Evolutionary conservation across 805 yeast species (phyloP).

Genomic region (Tanozyma kutaoensis): DNA sequence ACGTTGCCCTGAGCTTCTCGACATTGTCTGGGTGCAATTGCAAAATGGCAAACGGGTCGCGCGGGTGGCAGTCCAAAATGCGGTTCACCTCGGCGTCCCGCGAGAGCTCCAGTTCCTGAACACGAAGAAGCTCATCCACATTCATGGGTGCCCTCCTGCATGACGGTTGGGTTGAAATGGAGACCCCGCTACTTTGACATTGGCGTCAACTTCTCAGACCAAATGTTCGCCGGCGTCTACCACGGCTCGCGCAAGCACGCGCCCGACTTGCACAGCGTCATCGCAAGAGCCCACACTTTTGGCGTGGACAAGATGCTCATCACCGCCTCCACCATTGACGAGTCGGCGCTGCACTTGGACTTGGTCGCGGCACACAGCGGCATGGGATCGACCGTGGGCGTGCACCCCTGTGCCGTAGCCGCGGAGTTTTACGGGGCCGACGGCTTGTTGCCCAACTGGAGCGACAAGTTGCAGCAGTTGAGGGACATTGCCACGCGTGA

Average conservation of each 20-base stretch:
- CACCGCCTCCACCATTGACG: conserved; percentile 71
- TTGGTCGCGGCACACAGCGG: conserved; percentile 30
- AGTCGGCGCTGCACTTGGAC: conserved; percentile 48
- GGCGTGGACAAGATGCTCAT: conserved; percentile 61
- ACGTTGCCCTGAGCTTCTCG: conserved; percentile 30
- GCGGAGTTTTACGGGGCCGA: conserved; percentile 20
- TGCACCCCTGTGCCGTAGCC: conserved; percentile 84
- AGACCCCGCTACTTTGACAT: conserved; percentile 31
- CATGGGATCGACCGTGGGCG: conserved; percentile 69
- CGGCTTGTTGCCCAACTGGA: conserved; percentile 20
- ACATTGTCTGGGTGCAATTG: conserved; percentile 25
- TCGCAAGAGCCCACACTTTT: conserved; percentile 50
- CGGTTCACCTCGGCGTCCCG: conserved; percentile 44
- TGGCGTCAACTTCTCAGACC: conserved; percentile 72
- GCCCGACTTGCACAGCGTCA: conserved; percentile 49
- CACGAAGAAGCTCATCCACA: too few relatives aligned
- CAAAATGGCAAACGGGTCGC: conserved; percentile 44
- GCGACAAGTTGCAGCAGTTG: conserved; percentile 28
- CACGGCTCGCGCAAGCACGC: conserved; percentile 51
- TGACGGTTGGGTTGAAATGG: conserved; percentile 8
- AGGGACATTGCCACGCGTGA: conserved; percentile 34
- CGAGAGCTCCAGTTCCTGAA: conserved; percentile 15
- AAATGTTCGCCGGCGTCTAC: conserved; percentile 76
- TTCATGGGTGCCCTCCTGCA: too few relatives aligned
- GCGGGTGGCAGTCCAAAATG: conserved; percentile 30